A percentile compares a stretch with the other conserved stretches of the same genome.
phyloP scores from a whole-genome alignment of 2,329 filamentous ascomycete genomes.

The Fusarium oxysporum region DNA sequence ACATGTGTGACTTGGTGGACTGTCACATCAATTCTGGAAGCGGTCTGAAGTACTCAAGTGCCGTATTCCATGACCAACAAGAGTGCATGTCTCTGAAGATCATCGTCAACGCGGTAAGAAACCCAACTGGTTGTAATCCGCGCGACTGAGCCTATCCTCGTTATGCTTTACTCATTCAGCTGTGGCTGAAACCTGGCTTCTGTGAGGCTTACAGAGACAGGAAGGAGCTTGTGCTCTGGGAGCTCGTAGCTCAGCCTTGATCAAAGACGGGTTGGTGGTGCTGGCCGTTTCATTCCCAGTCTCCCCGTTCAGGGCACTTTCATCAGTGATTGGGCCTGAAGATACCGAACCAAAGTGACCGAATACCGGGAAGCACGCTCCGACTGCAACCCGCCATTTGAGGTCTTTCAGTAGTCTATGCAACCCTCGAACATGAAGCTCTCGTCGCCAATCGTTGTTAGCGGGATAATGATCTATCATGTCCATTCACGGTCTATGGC shows the following conservation, averaged over 20 bases:
- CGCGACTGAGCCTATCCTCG: constrained; percentile 4
- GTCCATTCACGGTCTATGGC: constrained; percentile 20
- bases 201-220: neutral
- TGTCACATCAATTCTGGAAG: constrained; percentile 1
- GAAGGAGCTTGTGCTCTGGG: neutral
- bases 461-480: constrained; percentile 26
- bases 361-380: constrained; percentile 11
- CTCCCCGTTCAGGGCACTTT: neutral
- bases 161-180: constrained; percentile 16
- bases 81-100: constrained; percentile 3
- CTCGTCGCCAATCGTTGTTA: constrained; percentile 8
- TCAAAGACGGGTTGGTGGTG: neutral
- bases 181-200: constrained; percentile 28
- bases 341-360: neutral
- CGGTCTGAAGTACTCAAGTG: constrained; percentile 15
- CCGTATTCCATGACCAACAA: neutral
- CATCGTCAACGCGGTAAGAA: neutral
- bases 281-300: constrained; percentile 11
- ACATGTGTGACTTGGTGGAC: neutral
- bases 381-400: constrained; percentile 6
- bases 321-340: neutral
- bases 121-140: constrained; percentile 1
- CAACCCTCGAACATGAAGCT: neutral
- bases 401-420: neutral
- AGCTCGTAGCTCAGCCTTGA: neutral